phyloP scores from a whole-genome alignment of 768 basidiomycete species.

The Tremella yokohamensis region DNA sequence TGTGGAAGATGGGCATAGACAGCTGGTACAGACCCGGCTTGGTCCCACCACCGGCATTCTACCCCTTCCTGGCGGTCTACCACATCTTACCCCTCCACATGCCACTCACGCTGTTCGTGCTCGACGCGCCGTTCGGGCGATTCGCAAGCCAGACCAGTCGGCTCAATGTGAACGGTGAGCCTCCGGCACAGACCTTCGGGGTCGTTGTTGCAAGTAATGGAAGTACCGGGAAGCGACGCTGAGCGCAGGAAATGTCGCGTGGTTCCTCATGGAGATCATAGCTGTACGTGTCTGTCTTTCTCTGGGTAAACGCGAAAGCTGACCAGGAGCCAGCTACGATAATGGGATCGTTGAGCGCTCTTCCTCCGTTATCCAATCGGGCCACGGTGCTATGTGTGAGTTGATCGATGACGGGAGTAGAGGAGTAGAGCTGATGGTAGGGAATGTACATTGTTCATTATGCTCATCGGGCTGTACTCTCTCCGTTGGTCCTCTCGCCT shows the following conservation, averaged over 20 bases:
- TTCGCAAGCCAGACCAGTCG: conserved; percentile 58
- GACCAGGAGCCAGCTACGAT: neutral
- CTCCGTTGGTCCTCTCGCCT: conserved; percentile 70
- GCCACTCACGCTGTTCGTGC: conserved; percentile 53
- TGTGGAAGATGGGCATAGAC: too few species aligned
- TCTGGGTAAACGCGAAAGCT: neutral
- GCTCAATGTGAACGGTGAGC: conserved; percentile 61
- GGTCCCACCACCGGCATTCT: conserved; percentile 25
- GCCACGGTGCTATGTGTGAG: neutral
- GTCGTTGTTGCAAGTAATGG: neutral
- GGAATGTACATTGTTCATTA: conserved; percentile 71
- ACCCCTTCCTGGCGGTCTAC: conserved; percentile 29
- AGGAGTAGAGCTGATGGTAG: conserved; percentile 11
- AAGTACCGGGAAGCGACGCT: neutral
- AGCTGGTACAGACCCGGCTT: too few species aligned
- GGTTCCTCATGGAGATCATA: conserved; percentile 47
- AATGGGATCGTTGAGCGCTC: neutral
- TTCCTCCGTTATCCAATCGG: neutral
- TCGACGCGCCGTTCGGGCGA: conserved; percentile 78
- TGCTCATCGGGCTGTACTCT: conserved; percentile 73
- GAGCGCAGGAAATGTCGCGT: conserved; percentile 41
- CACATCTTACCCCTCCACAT: conserved; percentile 47
- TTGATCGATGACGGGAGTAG: neutral
- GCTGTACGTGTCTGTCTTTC: conserved; percentile 29
- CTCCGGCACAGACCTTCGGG: neutral